Evolutionary conservation across 2,329 filamentous ascomycete species (phyloP).

Genomic region (Ceratocystis ficicola): DNA sequence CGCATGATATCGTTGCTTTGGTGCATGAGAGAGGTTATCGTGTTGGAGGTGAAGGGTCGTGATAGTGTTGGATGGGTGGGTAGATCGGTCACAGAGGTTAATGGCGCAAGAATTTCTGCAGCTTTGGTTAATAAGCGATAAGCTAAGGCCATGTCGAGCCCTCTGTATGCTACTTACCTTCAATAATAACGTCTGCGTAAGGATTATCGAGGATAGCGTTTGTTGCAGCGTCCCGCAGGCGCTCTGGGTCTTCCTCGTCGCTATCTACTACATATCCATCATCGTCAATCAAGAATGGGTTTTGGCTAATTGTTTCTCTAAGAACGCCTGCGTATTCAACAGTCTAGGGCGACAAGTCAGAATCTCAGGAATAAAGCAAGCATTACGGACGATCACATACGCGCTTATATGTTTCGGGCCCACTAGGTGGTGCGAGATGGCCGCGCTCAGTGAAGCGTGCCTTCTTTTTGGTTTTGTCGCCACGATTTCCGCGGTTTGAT

Average conservation of each 20-base stretch:
- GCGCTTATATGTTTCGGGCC: constrained; percentile 59
- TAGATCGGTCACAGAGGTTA: constrained; percentile 63
- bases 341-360: constrained; percentile 36
- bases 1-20: constrained; percentile 61
- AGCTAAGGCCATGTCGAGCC: neutral
- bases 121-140: constrained; percentile 23
- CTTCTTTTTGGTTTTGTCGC: constrained; percentile 66
- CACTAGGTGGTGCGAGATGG: constrained; percentile 53
- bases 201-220: constrained; percentile 59
- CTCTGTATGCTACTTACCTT: constrained; percentile 42
- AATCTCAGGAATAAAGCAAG: neutral
- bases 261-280: constrained; percentile 67
- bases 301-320: constrained; percentile 61
- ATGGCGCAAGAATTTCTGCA: constrained; percentile 58
- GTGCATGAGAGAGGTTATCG: constrained; percentile 56
- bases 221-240: constrained; percentile 46
- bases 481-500: constrained; percentile 58
- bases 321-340: constrained; percentile 63
- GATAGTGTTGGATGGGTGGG: constrained; percentile 63
- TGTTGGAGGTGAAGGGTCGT: constrained; percentile 60
- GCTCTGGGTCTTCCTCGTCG: constrained; percentile 56
- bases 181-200: constrained; percentile 58
- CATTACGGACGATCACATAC: constrained; percentile 31
- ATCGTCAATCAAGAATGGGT: constrained; percentile 60
- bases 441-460: constrained; percentile 60